Conservation (phyloP, 192 early-diverging fungal genomes). For the Chytriomyces hyalinus region DNA sequence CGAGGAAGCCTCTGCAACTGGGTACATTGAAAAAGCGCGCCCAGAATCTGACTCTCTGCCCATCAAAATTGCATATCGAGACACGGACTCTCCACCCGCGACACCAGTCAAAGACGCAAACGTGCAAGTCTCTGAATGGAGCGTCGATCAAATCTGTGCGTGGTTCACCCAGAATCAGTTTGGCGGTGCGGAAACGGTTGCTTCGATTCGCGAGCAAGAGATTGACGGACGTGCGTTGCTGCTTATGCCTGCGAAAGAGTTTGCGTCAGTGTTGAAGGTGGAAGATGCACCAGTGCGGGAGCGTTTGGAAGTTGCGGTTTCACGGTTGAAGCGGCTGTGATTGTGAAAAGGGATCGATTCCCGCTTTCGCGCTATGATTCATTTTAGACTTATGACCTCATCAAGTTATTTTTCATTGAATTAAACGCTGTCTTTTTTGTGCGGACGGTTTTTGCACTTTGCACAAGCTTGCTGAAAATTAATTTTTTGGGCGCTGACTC, state of each 20-base stretch:
- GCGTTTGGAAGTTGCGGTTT: background rate
- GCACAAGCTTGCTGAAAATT: too few relatives aligned
- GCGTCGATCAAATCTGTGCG: background rate
- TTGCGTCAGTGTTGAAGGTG: background rate
- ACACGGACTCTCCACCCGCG: background rate
- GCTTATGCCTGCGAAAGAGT: background rate
- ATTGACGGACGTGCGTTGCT: conserved; percentile 9
- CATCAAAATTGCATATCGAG: background rate
- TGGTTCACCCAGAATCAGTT: background rate
- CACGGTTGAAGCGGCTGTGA: too few relatives aligned
- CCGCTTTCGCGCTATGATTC: too few relatives aligned
- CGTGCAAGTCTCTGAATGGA: background rate
- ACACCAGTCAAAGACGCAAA: background rate
- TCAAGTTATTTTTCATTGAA: too few relatives aligned
- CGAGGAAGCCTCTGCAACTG: too few relatives aligned
- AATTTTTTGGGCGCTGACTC: too few relatives aligned
- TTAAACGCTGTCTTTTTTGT: too few relatives aligned
- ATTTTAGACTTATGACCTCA: too few relatives aligned
- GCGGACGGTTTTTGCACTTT: too few relatives aligned
- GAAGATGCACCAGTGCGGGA: background rate
- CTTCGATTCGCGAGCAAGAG: conserved; percentile 5
- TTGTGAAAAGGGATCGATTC: too few relatives aligned
- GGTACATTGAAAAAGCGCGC: background rate
- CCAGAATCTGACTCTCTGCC: background rate
- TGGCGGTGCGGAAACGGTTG: conserved; percentile 6